A percentile compares a stretch with the other conserved stretches of the same genome.
Conservation (phyloP, 2,329 filamentous ascomycete species). For the Venturia effusa region DNA sequence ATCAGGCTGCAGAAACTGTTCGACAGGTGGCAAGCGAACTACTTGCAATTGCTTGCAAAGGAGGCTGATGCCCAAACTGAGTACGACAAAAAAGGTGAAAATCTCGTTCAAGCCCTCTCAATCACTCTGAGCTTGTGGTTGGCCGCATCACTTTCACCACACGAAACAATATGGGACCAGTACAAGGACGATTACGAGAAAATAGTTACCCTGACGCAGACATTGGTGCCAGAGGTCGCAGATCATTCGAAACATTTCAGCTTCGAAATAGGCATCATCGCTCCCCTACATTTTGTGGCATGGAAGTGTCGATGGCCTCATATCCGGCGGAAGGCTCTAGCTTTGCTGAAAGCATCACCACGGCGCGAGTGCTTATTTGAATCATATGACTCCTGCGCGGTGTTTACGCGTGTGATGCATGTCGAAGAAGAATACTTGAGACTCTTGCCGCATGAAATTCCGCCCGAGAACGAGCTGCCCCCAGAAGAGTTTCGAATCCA, state of each 20-base stretch:
- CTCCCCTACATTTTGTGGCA: slow-evolving; percentile 9
- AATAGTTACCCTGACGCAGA: slow-evolving; percentile 3
- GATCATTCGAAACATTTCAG: slow-evolving; percentile 4
- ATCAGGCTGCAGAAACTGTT: slow-evolving; percentile 5
- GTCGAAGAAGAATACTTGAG: slow-evolving; percentile 10
- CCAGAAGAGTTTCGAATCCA: slow-evolving; percentile 8
- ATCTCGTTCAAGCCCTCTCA: slow-evolving; percentile 1
- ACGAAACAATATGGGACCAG: slow-evolving; percentile 1
- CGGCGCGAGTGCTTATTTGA: slow-evolving; percentile 9
- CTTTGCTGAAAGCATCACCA: slow-evolving; percentile 4
- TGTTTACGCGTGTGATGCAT: background rate
- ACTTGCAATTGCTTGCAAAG: background rate
- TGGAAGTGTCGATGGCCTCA: slow-evolving; percentile 10
- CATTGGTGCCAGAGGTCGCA: background rate
- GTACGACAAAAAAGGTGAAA: background rate
- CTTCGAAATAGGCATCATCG: slow-evolving; percentile 10
- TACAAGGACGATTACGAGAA: slow-evolving; percentile 5
- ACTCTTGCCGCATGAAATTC: background rate
- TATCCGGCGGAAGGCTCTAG: slow-evolving; percentile 4
- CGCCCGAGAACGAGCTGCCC: background rate
- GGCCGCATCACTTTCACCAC: slow-evolving; percentile 2
- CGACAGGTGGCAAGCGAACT: slow-evolving; percentile 3
- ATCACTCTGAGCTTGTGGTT: slow-evolving; percentile 9
- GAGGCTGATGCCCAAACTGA: background rate
- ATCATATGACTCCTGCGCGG: background rate